Base-by-base conservation (phyloP, 2,329 filamentous ascomycete genomes). In the Colletotrichum melonis region DNA sequence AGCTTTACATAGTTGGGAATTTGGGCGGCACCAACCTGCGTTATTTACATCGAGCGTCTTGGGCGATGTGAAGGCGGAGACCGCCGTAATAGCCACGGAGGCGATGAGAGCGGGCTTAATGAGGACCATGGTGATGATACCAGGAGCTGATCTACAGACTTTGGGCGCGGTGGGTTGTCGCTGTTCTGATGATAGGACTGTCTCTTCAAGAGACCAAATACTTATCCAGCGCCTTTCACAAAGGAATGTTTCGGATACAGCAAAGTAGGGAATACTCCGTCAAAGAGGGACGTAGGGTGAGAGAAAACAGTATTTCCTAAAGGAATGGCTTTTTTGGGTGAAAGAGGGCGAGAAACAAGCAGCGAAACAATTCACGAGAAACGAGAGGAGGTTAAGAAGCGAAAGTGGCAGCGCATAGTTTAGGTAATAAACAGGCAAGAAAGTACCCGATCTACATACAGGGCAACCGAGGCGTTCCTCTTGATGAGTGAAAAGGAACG, bases 21-120 rank as follows among this genome's bases (percentile, higher is more conserved):
- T 32, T 26, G 26, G 26, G 3, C 19, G 30, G 3, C 22, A 80
- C 82, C 63, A 76, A 85, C 84, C 76, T 42, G 78, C 67, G 24
- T 79, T 80, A 49, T 75, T 73, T 63, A 87, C 79, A 67, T 88
- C 78, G 46, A 88, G 79, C 26, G 84, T 77, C 67, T 80, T 82
- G 8, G 84, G 84, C 19, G 79, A 74, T 22, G 70, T 66, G 26
- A 80, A 76, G 32, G 76, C 76, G 7, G 76, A 77, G 42, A 76
- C 79, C 67, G 76, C 75, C 22, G 78, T 75, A 49, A 78, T 78
- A n/a, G 76, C 76, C 54, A 42, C 76, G 70, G 12, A 79, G 63
- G 52, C 76, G 30, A 54, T 16, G 5, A 73, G 46, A 14, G 56
- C 60, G 38, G 66, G 19, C 60, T 65, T 73, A 8, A 60, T 58